Conservation (phyloP, 495 filamentous ascomycete genomes). For the Penicillium pancosmium region DNA sequence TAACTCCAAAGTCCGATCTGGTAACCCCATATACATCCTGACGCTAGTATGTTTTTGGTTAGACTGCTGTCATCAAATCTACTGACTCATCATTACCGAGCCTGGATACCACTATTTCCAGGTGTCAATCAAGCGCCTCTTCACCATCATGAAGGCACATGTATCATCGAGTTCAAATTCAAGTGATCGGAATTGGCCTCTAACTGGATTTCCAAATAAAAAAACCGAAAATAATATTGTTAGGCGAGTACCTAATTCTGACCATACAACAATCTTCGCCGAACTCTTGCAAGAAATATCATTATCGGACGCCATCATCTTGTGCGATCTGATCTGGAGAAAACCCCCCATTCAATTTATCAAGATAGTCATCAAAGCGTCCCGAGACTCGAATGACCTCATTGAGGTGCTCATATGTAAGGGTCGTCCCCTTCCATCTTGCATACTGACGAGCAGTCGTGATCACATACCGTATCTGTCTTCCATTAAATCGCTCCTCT, state of each 20-base stretch:
- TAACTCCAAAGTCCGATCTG: not conserved
- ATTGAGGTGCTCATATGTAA: constrained; percentile 24
- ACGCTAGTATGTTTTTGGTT: not conserved
- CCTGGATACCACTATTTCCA: too few species aligned
- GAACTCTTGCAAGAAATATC: too few species aligned
- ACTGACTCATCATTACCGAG: too few species aligned
- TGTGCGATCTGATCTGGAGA: constrained; percentile 10
- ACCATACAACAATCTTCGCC: too few species aligned
- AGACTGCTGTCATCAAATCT: not conserved
- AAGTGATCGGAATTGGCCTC: too few species aligned
- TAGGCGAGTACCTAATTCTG: too few species aligned
- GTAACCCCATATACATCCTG: not conserved
- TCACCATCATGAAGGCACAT: too few species aligned
- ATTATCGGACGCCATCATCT: constrained; percentile 1
- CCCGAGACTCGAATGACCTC: constrained; percentile 23
- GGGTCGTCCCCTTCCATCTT: constrained; percentile 14
- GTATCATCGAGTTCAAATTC: too few species aligned
- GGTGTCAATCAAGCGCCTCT: too few species aligned
- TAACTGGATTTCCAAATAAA: too few species aligned
- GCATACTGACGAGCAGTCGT: constrained; percentile 27
- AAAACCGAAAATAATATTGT: too few species aligned
- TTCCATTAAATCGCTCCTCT: constrained; percentile 39
- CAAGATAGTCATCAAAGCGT: constrained; percentile 15
- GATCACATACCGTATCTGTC: constrained; percentile 33
- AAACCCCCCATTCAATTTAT: constrained; percentile 9